phyloP scores from a whole-genome alignment of 108 stramenopile genomes.

The Nitzschia palea region DNA sequence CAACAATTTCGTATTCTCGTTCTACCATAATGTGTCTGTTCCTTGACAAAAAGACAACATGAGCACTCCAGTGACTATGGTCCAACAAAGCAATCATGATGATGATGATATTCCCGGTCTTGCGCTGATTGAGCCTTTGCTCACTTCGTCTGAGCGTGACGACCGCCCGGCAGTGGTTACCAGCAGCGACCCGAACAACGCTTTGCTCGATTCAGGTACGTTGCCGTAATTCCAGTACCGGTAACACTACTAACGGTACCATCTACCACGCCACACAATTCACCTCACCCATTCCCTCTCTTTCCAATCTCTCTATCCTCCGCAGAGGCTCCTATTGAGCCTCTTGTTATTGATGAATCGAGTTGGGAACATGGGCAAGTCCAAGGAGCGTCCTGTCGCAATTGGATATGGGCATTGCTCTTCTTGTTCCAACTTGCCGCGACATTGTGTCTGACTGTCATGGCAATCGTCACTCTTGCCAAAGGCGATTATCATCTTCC shows the following conservation, averaged over 20 bases:
- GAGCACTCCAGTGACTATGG: no score
- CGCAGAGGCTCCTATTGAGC: no score
- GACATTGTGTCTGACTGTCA: slow-evolving; percentile 5
- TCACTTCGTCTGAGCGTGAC: no score
- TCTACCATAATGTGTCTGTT: no score
- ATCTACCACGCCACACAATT: neutral
- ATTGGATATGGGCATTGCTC: slow-evolving; percentile 20
- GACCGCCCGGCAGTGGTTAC: no score
- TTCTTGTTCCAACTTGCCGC: slow-evolving; percentile 19
- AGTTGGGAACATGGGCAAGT: slow-evolving; percentile 35
- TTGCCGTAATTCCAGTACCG: no score
- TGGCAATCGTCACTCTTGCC: slow-evolving; percentile 3
- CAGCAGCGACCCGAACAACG: no score
- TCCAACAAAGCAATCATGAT: no score
- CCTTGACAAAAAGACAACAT: no score
- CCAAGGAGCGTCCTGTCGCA: slow-evolving; percentile 15
- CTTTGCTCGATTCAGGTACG: no score
- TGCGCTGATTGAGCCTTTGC: slow-evolving; percentile 15
- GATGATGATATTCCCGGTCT: neutral
- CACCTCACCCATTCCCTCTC: neutral
- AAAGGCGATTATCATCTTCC: neutral
- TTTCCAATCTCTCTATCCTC: neutral
- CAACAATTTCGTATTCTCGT: no score
- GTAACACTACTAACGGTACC: neutral
- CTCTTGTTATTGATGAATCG: slow-evolving; percentile 29